Conservation (phyloP, 225 moss, liverwort and hornwort species). For the Physcomitrellopsis africana region DNA sequence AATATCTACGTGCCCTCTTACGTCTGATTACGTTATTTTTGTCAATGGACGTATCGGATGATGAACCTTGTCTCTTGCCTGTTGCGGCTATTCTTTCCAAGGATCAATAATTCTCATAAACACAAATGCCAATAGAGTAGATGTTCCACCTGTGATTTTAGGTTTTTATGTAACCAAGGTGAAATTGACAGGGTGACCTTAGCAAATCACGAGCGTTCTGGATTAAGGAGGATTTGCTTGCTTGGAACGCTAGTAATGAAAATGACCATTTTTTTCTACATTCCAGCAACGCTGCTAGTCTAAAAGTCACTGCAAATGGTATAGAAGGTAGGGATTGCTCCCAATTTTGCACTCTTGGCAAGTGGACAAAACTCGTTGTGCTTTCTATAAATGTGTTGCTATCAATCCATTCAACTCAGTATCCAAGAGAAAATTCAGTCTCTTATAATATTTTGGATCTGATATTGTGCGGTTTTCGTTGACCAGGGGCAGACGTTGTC, state of each 20-base stretch:
- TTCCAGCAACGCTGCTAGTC: conserved; percentile 62
- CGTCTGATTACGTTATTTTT: no score
- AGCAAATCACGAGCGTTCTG: conserved; percentile 76
- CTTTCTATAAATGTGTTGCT: conserved; percentile 12
- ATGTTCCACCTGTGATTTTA: not conserved
- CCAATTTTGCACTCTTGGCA: conserved; percentile 21
- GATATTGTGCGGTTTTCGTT: conserved; percentile 17
- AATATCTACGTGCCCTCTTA: not conserved
- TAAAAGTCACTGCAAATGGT: conserved; percentile 66
- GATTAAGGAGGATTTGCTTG: conserved; percentile 73
- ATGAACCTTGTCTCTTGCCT: no score
- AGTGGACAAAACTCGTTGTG: not conserved
- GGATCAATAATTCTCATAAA: not conserved
- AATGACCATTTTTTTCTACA: conserved; percentile 60
- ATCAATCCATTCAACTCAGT: not conserved
- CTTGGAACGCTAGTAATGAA: conserved; percentile 50
- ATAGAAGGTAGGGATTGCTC: conserved; percentile 65
- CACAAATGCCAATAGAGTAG: not conserved
- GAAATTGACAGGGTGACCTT: conserved; percentile 70
- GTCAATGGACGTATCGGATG: no score
- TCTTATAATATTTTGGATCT: conserved; percentile 12
- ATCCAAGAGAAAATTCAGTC: conserved; percentile 6
- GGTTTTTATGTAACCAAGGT: conserved; percentile 16
- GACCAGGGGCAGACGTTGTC: conserved; percentile 58
- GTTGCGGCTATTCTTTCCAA: not conserved